phyloP scores from a whole-genome alignment of 1,139 yeast species.

The Magnusiomyces ingens region DNA sequence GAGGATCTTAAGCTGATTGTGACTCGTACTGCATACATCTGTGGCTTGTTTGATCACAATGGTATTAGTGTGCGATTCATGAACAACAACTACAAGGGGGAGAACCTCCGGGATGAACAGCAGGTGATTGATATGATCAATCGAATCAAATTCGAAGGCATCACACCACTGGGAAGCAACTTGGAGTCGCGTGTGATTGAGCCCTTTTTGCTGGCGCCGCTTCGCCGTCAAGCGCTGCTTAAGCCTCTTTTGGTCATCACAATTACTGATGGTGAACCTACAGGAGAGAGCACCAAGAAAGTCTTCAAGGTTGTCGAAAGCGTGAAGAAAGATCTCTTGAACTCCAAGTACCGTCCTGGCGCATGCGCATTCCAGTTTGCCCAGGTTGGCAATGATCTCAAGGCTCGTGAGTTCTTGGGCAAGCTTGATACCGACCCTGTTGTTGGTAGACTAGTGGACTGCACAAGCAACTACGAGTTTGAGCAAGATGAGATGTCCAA shows the following conservation, averaged over 20 bases:
- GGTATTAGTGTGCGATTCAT: slow-evolving; percentile 31
- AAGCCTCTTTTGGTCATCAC: slow-evolving; percentile 30
- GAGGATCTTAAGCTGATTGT: slow-evolving; percentile 30
- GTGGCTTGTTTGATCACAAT: slow-evolving; percentile 28
- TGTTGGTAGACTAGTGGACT: slow-evolving; percentile 30
- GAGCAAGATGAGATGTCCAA: slow-evolving; percentile 32
- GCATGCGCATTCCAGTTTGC: slow-evolving; percentile 32
- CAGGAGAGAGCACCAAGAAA: slow-evolving; percentile 26
- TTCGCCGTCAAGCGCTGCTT: slow-evolving; percentile 21
- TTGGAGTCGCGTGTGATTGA: slow-evolving; percentile 26
- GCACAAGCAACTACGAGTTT: slow-evolving; percentile 29
- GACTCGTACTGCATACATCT: slow-evolving; percentile 28
- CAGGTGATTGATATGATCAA: slow-evolving; percentile 24
- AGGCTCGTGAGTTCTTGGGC: slow-evolving; percentile 29
- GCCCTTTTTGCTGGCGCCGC: slow-evolving; percentile 28
- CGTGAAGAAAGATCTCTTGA: slow-evolving; percentile 23
- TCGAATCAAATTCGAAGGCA: slow-evolving; percentile 26
- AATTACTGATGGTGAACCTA: slow-evolving; percentile 32
- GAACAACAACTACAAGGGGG: slow-evolving; percentile 27
- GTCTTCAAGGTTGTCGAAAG: slow-evolving; percentile 25
- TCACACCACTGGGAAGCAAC: slow-evolving; percentile 30
- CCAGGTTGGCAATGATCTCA: slow-evolving; percentile 31
- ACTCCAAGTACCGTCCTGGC: slow-evolving; percentile 27
- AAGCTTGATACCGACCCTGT: slow-evolving; percentile 28
- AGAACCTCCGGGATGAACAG: slow-evolving; percentile 24